These are phyloP conservation scores for Sporobolomyces phaffii DNA, from an alignment of 768 basidiomycete species.

Conservation along the genomic window DNA sequence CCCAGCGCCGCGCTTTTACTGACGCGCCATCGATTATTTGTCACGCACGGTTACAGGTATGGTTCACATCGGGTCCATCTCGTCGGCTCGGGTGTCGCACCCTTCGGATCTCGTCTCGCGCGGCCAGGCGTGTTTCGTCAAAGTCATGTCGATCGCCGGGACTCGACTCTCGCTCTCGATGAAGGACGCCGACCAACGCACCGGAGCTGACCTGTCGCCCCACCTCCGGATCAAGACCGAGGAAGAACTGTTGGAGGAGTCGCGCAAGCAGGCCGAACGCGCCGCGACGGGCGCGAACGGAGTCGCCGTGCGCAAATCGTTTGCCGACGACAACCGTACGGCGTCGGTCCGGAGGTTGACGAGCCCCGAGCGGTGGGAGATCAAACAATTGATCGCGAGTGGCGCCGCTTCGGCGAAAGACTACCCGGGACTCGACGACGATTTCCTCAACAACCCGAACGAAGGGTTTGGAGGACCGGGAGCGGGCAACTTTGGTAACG, in stretches of 20 bases:
- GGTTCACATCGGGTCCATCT: conserved; percentile 92
- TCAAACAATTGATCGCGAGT: conserved; percentile 95
- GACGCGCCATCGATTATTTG: background rate
- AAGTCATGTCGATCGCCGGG: conserved; percentile 89
- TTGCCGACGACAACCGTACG: conserved; percentile 51
- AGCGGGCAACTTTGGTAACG: conserved; percentile 56
- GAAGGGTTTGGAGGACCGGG: conserved; percentile 41
- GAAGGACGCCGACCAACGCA: conserved; percentile 92
- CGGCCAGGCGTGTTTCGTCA: conserved; percentile 83
- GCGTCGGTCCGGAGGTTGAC: conserved; percentile 83
- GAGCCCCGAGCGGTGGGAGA: conserved; percentile 97
- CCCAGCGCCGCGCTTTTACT: background rate
- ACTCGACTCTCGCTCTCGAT: conserved; percentile 79
- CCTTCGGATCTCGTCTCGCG: conserved; percentile 78
- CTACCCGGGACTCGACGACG: conserved; percentile 74
- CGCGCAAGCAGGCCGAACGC: conserved; percentile 58
- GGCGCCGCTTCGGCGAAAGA: conserved; percentile 87
- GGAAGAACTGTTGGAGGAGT: conserved; percentile 78
- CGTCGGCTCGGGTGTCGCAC: conserved; percentile 73
- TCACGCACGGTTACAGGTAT: conserved; percentile 69
- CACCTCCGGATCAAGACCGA: conserved; percentile 91
- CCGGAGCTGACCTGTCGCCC: conserved; percentile 85
- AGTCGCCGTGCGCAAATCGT: conserved; percentile 56
- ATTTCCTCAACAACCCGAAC: conserved; percentile 46
- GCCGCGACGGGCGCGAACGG: conserved; percentile 79